These are phyloP conservation scores for Aspergillus homomorphus DNA, from an alignment of 495 filamentous ascomycete genomes.

Conservation along the genomic window DNA sequence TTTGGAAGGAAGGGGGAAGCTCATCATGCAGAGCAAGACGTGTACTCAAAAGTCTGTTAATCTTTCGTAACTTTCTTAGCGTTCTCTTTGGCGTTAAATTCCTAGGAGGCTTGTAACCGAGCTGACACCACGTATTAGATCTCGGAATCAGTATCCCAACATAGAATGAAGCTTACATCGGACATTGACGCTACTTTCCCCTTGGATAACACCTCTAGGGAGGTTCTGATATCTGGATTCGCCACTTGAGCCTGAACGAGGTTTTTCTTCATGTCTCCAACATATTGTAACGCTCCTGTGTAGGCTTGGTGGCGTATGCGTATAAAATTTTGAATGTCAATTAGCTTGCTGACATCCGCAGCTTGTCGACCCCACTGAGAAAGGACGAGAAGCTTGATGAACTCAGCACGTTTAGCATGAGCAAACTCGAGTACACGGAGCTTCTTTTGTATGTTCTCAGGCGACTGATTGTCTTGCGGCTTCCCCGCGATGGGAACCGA, in stretches of 20 bases:
- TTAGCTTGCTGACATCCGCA: slow-evolving; percentile 71
- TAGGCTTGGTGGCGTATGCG: slow-evolving; percentile 57
- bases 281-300: slow-evolving; percentile 50
- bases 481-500: slow-evolving; percentile 49
- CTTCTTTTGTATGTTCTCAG: slow-evolving; percentile 77
- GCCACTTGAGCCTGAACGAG: slow-evolving; percentile 64
- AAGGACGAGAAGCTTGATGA: slow-evolving; percentile 87
- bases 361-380: slow-evolving; percentile 82
- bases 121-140: slow-evolving; percentile 35
- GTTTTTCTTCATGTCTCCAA: slow-evolving; percentile 67
- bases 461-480: slow-evolving; percentile 52
- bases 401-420: slow-evolving; percentile 61
- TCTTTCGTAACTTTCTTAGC: slow-evolving; percentile 65
- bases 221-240: slow-evolving; percentile 87
- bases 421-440: slow-evolving; percentile 69
- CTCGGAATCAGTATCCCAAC: slow-evolving; percentile 19
- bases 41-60: slow-evolving; percentile 78
- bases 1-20: slow-evolving; percentile 66
- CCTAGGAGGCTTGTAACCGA: slow-evolving; percentile 76
- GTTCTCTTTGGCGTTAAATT: slow-evolving; percentile 63
- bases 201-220: slow-evolving; percentile 74
- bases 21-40: slow-evolving; percentile 74
- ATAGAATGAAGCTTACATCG: slow-evolving; percentile 51
- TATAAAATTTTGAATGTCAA: slow-evolving; percentile 77
- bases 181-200: slow-evolving; percentile 73